Conservation (phyloP, 352 stramenopile genomes). For the Globisporangium lucens region DNA sequence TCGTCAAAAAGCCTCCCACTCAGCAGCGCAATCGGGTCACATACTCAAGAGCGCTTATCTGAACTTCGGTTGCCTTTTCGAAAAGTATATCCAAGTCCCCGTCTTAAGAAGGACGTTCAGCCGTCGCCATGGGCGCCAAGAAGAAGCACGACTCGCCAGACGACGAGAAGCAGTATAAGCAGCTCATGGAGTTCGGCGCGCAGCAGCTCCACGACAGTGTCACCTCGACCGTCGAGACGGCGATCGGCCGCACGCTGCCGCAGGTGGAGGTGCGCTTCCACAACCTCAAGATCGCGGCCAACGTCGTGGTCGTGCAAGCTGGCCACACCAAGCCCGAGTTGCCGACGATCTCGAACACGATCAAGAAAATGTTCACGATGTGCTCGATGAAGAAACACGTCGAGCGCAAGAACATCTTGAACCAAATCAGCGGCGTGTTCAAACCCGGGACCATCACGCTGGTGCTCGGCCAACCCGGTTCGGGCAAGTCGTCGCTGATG, state of each 20-base stretch:
- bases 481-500: constrained; percentile 28
- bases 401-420: constrained; percentile 25
- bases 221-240: constrained; percentile 6
- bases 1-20: not conserved
- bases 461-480: constrained; percentile 26
- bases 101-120: not conserved
- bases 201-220: constrained; percentile 9
- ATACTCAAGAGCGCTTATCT: not conserved
- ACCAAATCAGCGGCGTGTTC: constrained; percentile 25
- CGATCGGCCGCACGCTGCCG: constrained; percentile 14
- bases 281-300: constrained; percentile 14
- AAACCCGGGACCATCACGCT: constrained; percentile 27
- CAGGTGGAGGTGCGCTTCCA: constrained; percentile 25
- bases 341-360: constrained; percentile 9
- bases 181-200: constrained; percentile 14
- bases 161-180: constrained; percentile 10
- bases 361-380: constrained; percentile 13
- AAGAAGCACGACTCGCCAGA: constrained; percentile 5
- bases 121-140: constrained; percentile 3
- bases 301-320: constrained; percentile 7
- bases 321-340: constrained; percentile 7
- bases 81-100: not conserved
- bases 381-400: constrained; percentile 20
- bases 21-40: not conserved
- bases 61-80: not conserved